These are phyloP conservation scores for Trichosanthes truncata DNA, from an alignment of 306 rosid species.

Conservation along the genomic window DNA sequence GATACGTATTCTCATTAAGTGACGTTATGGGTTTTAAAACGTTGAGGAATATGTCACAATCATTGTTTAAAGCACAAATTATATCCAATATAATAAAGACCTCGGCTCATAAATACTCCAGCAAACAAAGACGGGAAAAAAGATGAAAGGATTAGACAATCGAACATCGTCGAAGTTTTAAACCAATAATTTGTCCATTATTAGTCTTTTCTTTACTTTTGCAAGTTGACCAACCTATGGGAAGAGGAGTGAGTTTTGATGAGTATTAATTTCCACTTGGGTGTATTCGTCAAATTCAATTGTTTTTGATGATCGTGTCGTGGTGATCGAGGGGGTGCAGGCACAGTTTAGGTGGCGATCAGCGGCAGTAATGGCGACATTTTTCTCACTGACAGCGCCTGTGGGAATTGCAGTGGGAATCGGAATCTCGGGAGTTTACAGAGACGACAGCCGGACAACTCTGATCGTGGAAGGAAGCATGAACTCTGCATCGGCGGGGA, in stretches of 20 bases:
- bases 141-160: too few relatives aligned
- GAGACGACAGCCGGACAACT: constrained; percentile 35
- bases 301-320: too few relatives aligned
- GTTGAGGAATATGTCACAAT: not conserved
- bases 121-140: too few relatives aligned
- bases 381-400: constrained; percentile 77
- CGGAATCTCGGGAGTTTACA: constrained; percentile 41
- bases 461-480: constrained; percentile 52
- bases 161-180: too few relatives aligned
- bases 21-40: not conserved
- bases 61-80: too few relatives aligned
- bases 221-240: not conserved
- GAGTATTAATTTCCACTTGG: too few relatives aligned
- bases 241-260: not conserved
- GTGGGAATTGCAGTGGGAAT: constrained; percentile 58
- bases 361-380: constrained; percentile 48
- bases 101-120: too few relatives aligned
- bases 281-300: too few relatives aligned
- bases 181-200: not conserved
- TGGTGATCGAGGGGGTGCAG: constrained; percentile 16
- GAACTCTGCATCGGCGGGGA: constrained; percentile 63
- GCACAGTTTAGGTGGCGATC: constrained; percentile 51
- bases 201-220: not conserved
- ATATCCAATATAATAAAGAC: too few relatives aligned
- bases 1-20: not conserved